phyloP scores from a whole-genome alignment of 257 asterid genomes.

The Nicotiana tomentosiformis region DNA sequence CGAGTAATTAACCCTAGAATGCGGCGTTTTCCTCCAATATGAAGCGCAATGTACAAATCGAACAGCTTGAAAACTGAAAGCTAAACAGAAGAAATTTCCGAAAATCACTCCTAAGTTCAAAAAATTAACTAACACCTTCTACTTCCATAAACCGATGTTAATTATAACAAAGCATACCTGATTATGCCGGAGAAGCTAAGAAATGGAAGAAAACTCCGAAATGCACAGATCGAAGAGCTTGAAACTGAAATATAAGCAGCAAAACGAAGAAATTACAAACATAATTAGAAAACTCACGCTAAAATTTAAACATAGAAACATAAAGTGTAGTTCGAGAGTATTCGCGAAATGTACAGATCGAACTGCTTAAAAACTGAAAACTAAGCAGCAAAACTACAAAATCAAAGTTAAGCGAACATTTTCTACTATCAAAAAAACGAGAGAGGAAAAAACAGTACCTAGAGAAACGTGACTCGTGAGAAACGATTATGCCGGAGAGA shows the following conservation, averaged over 20 bases:
- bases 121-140: not conserved
- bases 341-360: constrained; percentile 22
- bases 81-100: not conserved
- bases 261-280: not conserved
- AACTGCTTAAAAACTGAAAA: constrained; percentile 10
- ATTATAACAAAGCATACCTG: not conserved
- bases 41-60: not conserved
- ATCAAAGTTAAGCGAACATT: not conserved
- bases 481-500: not conserved
- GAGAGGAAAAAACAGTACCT: not conserved
- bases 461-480: not conserved
- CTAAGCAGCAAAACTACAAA: not conserved
- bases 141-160: not conserved
- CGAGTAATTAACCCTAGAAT: not conserved
- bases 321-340: not conserved
- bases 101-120: not conserved
- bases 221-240: not conserved
- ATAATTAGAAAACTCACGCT: not conserved
- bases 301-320: not conserved
- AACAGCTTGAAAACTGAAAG: not conserved
- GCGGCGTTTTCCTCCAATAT: not conserved
- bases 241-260: not conserved
- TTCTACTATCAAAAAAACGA: not conserved
- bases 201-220: not conserved
- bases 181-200: not conserved